Evolutionary conservation across 495 filamentous ascomycete genomes (phyloP).

Genomic region (Neurospora tetrasperma): DNA sequence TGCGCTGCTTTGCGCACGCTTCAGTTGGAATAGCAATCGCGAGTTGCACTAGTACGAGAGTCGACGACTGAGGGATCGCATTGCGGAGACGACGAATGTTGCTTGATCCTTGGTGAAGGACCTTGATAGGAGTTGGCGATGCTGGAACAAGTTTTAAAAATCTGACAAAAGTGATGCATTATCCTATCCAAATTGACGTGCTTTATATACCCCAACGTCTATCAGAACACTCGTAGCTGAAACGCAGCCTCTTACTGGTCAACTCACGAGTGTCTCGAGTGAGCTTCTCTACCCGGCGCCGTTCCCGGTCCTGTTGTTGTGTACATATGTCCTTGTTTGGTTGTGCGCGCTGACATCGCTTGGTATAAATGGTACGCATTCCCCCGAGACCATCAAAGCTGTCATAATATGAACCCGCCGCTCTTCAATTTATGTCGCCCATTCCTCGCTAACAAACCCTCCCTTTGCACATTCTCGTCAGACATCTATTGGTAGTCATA

Average conservation of each 20-base stretch:
- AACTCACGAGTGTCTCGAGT: background rate
- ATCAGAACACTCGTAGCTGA: background rate
- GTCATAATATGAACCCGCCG: background rate
- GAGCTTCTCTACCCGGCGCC: background rate
- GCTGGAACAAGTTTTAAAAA: background rate
- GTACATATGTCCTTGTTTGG: background rate
- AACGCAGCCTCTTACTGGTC: background rate
- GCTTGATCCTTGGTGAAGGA: background rate
- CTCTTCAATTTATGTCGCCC: background rate
- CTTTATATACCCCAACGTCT: background rate
- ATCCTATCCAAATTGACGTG: background rate
- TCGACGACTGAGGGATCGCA: background rate
- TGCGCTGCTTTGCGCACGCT: background rate
- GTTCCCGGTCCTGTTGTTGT: background rate
- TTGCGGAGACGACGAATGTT: background rate
- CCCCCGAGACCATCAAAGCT: background rate
- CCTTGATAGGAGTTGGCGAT: background rate
- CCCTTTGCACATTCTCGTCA: background rate
- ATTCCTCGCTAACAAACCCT: background rate
- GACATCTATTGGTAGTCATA: conserved; percentile 57
- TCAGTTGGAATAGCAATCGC: background rate
- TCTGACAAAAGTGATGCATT: background rate
- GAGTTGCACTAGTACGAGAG: background rate
- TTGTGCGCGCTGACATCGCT: background rate
- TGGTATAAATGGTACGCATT: background rate